Evolutionary conservation across 2,329 filamentous ascomycete species (phyloP).

Genomic region (Aspergillus sp.): DNA sequence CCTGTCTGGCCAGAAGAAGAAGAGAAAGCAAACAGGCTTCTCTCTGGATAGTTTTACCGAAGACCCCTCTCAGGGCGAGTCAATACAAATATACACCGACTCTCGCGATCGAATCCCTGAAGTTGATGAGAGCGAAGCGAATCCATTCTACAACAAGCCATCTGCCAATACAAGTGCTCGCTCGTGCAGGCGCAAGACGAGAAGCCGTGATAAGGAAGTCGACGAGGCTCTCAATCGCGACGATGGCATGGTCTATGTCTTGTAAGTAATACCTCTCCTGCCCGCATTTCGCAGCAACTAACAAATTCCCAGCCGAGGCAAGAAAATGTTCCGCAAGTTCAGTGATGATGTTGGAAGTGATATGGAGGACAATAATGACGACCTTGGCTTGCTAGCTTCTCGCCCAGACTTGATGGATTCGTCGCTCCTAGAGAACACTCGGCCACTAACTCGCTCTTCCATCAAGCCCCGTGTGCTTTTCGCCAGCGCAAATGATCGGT

Average conservation of each 20-base stretch:
- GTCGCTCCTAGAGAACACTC: conserved; percentile 35
- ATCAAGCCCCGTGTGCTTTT: conserved; percentile 67
- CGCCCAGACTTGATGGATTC: conserved; percentile 45
- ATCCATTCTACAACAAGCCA: conserved; percentile 58
- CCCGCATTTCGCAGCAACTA: conserved; percentile 26
- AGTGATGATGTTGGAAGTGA: conserved; percentile 47
- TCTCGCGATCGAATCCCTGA: conserved; percentile 64
- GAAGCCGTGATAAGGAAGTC: conserved; percentile 47
- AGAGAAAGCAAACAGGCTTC: conserved; percentile 51
- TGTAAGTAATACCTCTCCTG: conserved; percentile 54
- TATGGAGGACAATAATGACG: conserved; percentile 47
- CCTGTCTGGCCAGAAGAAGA: conserved; percentile 51
- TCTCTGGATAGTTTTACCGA: conserved; percentile 51
- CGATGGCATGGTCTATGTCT: conserved; percentile 64
- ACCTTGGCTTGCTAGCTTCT: conserved; percentile 46
- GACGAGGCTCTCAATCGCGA: conserved; percentile 56
- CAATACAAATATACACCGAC: conserved; percentile 66
- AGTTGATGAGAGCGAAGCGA: conserved; percentile 55
- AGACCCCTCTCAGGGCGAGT: conserved; percentile 35
- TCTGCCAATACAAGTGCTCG: conserved; percentile 35
- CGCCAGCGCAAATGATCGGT: conserved; percentile 51
- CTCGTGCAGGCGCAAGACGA: conserved; percentile 38
- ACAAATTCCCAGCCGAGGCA: conserved; percentile 58
- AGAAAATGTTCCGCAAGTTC: conserved; percentile 64
- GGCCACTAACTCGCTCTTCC: conserved; percentile 60